phyloP scores from a whole-genome alignment of 805 yeast genomes.

The Monosporozyma aquatica region DNA sequence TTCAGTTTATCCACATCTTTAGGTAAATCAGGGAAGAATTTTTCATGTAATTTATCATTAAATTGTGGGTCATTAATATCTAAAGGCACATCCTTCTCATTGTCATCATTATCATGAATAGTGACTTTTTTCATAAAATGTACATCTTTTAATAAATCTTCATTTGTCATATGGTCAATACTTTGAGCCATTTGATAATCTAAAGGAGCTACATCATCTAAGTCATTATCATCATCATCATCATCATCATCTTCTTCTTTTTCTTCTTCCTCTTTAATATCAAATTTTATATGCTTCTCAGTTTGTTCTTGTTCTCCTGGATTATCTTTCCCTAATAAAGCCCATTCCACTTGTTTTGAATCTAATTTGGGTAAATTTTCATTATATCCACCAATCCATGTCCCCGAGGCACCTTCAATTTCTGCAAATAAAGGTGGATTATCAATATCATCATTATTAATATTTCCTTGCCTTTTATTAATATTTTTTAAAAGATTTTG shows the following conservation, averaged over 20 bases:
- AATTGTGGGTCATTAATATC: conserved; percentile 75
- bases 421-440: conserved; percentile 34
- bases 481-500: conserved; percentile 49
- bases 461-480: conserved; percentile 37
- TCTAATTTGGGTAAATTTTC: conserved; percentile 20
- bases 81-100: conserved; percentile 29
- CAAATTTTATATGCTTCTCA: conserved; percentile 8
- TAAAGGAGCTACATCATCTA: conserved; percentile 45
- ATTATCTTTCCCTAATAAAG: conserved; percentile 14
- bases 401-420: conserved; percentile 30
- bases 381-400: conserved; percentile 30
- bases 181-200: conserved; percentile 40
- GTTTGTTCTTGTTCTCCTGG: background rate
- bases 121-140: conserved; percentile 55
- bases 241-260: conserved; percentile 8
- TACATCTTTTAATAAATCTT: conserved; percentile 38
- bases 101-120: conserved; percentile 17
- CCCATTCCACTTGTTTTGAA: conserved; percentile 25
- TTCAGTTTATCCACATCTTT: conserved; percentile 70
- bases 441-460: too few species aligned
- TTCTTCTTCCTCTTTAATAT: conserved; percentile 3
- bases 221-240: conserved; percentile 36
- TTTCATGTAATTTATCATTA: conserved; percentile 66
- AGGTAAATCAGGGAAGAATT: conserved; percentile 85
- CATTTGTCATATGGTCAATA: conserved; percentile 36